These are phyloP conservation scores for Nicotiana benthamiana DNA, from an alignment of 257 asterid species.

Conservation along the genomic window DNA sequence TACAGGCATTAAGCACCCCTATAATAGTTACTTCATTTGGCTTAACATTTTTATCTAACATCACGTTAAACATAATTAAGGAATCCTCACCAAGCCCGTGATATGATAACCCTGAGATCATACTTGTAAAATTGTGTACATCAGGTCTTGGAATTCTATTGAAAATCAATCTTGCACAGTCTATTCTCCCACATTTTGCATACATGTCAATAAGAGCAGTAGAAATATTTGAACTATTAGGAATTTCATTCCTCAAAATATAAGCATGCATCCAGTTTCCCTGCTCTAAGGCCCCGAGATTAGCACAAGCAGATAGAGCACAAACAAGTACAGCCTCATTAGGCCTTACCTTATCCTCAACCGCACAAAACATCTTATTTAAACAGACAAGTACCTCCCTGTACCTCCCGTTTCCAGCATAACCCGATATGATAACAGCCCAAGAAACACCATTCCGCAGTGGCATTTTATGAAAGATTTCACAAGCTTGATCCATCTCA, in stretches of 20 bases:
- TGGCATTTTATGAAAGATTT: constrained; percentile 45
- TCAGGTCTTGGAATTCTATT: constrained; percentile 30
- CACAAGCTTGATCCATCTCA: constrained; percentile 41
- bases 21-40: constrained; percentile 58
- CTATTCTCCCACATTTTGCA: constrained; percentile 76
- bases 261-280: constrained; percentile 57
- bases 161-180: constrained; percentile 40
- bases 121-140: constrained; percentile 54
- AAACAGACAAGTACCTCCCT: constrained; percentile 44
- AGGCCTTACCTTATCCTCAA: constrained; percentile 30
- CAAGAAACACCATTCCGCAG: constrained; percentile 68
- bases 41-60: constrained; percentile 43
- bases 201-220: constrained; percentile 81
- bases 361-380: constrained; percentile 29
- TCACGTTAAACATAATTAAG: constrained; percentile 33
- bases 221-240: constrained; percentile 30
- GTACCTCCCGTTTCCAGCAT: constrained; percentile 40
- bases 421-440: constrained; percentile 68
- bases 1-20: constrained; percentile 68
- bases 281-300: constrained; percentile 60
- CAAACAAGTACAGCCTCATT: constrained; percentile 75
- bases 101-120: constrained; percentile 63
- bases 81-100: constrained; percentile 64
- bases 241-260: constrained; percentile 24
- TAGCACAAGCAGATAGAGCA: constrained; percentile 81